phyloP scores from a whole-genome alignment of 78 protist species.

The Dictyostelium brefeldianum region DNA sequence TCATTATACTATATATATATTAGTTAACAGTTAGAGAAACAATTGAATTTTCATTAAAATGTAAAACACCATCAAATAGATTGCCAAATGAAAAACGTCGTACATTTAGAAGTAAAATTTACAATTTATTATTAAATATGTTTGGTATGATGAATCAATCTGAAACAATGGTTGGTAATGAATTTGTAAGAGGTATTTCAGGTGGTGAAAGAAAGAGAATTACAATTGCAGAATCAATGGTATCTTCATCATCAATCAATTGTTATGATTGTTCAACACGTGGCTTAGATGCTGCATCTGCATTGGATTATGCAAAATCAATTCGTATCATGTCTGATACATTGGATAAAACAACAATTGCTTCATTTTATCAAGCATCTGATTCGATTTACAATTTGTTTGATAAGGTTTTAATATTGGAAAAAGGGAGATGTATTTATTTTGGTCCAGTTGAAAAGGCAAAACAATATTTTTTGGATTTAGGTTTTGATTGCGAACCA shows the following conservation, averaged over 20 bases:
- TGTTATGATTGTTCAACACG: constrained; percentile 64
- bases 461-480: constrained; percentile 30
- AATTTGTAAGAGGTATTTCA: constrained; percentile 54
- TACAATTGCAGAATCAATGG: constrained; percentile 63
- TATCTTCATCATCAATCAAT: constrained; percentile 15
- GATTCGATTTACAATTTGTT: constrained; percentile 57
- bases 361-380: constrained; percentile 60
- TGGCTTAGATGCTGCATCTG: constrained; percentile 68
- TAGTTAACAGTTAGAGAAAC: constrained; percentile 40
- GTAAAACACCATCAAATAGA: constrained; percentile 47
- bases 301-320: constrained; percentile 59
- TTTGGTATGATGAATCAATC: constrained; percentile 42
- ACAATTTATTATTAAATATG: constrained; percentile 18
- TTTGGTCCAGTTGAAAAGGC: constrained; percentile 39
- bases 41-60: constrained; percentile 49
- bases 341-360: constrained; percentile 48
- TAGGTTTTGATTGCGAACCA: constrained; percentile 63
- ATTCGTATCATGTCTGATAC: constrained; percentile 57
- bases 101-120: constrained; percentile 21
- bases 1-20: neutral
- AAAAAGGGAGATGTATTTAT: constrained; percentile 74
- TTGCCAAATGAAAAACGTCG: constrained; percentile 25
- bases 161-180: constrained; percentile 68
- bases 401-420: constrained; percentile 34
- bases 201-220: constrained; percentile 64